Evolutionary conservation across 129 eudicot species (phyloP), one percentile per base, ranked within the genome.

Genomic region (Solidago caesia): DNA sequence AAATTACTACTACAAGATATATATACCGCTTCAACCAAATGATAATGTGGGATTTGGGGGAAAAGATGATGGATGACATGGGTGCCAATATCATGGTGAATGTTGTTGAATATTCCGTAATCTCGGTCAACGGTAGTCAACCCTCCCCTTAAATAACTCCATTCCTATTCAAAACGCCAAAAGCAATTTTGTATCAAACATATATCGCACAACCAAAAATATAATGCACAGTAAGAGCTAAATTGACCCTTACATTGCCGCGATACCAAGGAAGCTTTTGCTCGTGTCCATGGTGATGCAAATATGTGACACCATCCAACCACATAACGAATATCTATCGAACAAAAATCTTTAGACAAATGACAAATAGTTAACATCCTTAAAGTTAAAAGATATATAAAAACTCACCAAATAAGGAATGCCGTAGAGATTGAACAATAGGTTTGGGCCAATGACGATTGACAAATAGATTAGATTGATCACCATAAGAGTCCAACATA

Each of bases 31-130:
- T 91, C 97, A 7, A 61, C 52, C 59, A 91, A 70, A 55, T 86
- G 96, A 78, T 91, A 91, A 25, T 91, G 97, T 21, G 97, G 97
- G 71, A 91, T 91, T 82, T 91, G 97, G 21, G 97, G 96, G 76
- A 88, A 91, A 43, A 91, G 97, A 81, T 91, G 97, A 75, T 91
- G 97, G 44, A 91, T 70, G 77, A 91, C 97, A 80, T 91, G 97
- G 58, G 96, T 91, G 75, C 97, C 97, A 10, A 91, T 87, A 59
- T 91, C 96, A 39, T 91, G 96, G 63, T 91, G 97, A 60, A 91
- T 91, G 67, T 85, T 76, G 75, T 89, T 91, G 43, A 91, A 85
- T 51, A 80, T 25, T 48, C 97, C 97, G 6, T 91, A 91, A 68
- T 91, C 97, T 0, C 91, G 85, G 81, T 91, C 97, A 43, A 89